Percentiles rank a stretch among this genome's conserved stretches.
These are phyloP conservation scores for Macaranga tanarius DNA, from an alignment of 441 rosid species.

Conservation along the genomic window DNA sequence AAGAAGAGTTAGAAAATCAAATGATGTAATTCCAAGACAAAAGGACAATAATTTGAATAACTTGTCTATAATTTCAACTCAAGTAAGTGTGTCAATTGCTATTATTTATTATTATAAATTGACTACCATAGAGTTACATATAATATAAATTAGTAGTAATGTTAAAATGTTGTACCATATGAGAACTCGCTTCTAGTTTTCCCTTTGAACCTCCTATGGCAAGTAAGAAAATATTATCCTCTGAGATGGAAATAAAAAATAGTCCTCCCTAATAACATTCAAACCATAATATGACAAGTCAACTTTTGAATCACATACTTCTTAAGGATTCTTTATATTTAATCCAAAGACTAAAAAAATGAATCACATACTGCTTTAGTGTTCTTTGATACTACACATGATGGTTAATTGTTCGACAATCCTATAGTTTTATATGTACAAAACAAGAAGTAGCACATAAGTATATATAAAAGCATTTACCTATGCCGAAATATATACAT, in stretches of 20 bases:
- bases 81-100: no score
- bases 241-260: conserved; percentile 65
- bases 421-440: conserved; percentile 86
- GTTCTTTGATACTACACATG: conserved; percentile 54
- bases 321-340: background rate
- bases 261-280: conserved; percentile 52
- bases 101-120: no score
- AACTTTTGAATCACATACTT: background rate
- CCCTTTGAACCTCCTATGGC: conserved; percentile 94
- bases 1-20: no score
- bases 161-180: no score
- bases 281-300: conserved; percentile 1
- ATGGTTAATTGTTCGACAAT: conserved; percentile 71
- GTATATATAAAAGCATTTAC: no score
- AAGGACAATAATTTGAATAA: no score
- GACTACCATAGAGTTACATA: no score
- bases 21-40: no score
- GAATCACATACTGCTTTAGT: conserved; percentile 60
- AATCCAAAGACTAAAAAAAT: background rate
- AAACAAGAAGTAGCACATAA: no score
- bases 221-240: conserved; percentile 66
- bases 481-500: no score
- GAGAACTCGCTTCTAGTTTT: conserved; percentile 54
- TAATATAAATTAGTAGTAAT: no score
- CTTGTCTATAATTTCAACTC: no score